These are phyloP conservation scores for Globisporangium parvum DNA, from an alignment of 352 stramenopile genomes.

Conservation along the genomic window DNA sequence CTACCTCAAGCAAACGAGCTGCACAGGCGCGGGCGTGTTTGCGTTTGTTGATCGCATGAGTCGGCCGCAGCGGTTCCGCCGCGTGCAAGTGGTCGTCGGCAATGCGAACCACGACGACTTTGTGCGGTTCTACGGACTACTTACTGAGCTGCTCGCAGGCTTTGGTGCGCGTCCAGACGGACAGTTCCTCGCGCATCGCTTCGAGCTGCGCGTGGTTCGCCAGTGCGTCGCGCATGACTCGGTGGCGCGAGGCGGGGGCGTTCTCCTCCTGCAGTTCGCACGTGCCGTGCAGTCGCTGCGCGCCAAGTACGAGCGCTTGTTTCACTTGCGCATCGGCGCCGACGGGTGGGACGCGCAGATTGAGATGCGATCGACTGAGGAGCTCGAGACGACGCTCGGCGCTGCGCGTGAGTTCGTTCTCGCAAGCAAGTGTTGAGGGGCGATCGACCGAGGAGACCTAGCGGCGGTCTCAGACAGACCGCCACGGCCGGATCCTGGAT, in stretches of 20 bases:
- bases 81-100: slow-evolving; percentile 2
- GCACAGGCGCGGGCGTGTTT: slow-evolving; percentile 8
- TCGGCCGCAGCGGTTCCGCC: slow-evolving; percentile 1
- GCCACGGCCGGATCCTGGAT: no score
- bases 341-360: slow-evolving; percentile 10
- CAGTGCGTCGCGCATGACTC: slow-evolving; percentile 6
- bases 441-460: no score
- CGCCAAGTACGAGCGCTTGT: neutral
- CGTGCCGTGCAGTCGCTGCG: neutral
- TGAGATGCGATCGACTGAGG: neutral
- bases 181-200: slow-evolving; percentile 1
- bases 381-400: slow-evolving; percentile 6
- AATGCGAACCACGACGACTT: slow-evolving; percentile 4
- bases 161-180: slow-evolving; percentile 1
- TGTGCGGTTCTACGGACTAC: slow-evolving; percentile 4
- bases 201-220: slow-evolving; percentile 6
- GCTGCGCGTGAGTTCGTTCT: slow-evolving; percentile 8
- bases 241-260: neutral
- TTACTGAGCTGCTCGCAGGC: slow-evolving; percentile 4
- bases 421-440: neutral
- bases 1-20: slow-evolving; percentile 13
- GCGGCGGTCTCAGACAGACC: no score
- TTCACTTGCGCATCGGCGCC: slow-evolving; percentile 2
- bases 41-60: slow-evolving; percentile 4
- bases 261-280: neutral